Percentiles rank a stretch among this genome's conserved stretches.
phyloP scores from a whole-genome alignment of 1,284 basidiomycete genomes.

The Macrocystidia cucumis region DNA sequence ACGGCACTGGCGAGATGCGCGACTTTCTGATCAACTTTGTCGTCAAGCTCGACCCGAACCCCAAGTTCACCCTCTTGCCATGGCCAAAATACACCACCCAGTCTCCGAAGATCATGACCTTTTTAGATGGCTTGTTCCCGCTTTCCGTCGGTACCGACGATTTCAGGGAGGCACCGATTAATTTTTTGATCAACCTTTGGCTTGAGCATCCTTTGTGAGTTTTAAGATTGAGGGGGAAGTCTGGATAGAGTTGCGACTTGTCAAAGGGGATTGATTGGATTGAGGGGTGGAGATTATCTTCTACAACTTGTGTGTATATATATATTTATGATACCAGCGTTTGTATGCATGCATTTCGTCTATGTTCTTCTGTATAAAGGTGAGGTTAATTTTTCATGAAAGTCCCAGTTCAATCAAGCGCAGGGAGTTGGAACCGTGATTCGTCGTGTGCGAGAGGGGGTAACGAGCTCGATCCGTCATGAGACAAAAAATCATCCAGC shows the following conservation, averaged over 20 bases:
- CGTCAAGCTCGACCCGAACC: slow-evolving; percentile 39
- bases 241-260: no score
- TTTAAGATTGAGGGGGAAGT: no score
- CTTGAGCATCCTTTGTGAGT: slow-evolving; percentile 29
- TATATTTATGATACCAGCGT: no score
- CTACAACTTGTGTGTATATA: no score
- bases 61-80: slow-evolving; percentile 19
- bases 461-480: slow-evolving; percentile 35
- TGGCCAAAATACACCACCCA: slow-evolving; percentile 43
- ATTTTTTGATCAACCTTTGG: slow-evolving; percentile 27
- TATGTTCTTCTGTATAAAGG: no score
- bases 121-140: slow-evolving; percentile 31
- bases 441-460: no score
- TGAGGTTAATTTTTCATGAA: not conserved
- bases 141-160: slow-evolving; percentile 30
- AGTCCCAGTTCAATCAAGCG: not conserved
- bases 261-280: no score
- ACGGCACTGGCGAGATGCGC: slow-evolving; percentile 27
- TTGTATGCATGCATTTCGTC: no score
- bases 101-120: slow-evolving; percentile 32
- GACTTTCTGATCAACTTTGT: slow-evolving; percentile 36
- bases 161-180: slow-evolving; percentile 33
- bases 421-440: slow-evolving; percentile 7
- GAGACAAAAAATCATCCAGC: slow-evolving; percentile 63
- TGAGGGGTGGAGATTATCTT: no score